Evolutionary conservation across 163 green algal genomes (phyloP).

Genomic region (Chlamydomonas reinhardtii): DNA sequence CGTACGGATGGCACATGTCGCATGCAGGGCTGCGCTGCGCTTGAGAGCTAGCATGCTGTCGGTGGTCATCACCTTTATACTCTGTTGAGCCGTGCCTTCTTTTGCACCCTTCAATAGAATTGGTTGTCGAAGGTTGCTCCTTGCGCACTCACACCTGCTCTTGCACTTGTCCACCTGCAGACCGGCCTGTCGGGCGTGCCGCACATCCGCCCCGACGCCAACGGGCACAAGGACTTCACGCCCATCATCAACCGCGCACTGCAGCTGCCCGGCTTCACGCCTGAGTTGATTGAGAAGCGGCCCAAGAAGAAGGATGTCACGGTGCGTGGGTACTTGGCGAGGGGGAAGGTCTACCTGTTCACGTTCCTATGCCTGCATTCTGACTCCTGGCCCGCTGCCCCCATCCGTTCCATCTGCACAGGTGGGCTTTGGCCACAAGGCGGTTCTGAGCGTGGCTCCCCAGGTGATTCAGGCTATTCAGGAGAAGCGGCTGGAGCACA

Average conservation of each 20-base stretch:
- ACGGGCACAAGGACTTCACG: constrained; percentile 69
- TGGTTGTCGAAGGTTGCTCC: no score
- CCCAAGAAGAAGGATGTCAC: constrained; percentile 52
- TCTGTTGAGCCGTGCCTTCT: no score
- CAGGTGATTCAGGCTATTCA: constrained; percentile 74
- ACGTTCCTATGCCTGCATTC: neutral
- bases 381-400: no score
- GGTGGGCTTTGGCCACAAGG: constrained; percentile 79
- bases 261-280: constrained; percentile 76
- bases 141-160: neutral
- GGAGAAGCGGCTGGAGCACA: constrained; percentile 73
- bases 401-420: no score
- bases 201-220: constrained; percentile 54
- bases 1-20: no score
- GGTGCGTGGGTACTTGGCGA: constrained; percentile 26
- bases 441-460: constrained; percentile 72
- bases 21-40: no score
- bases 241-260: constrained; percentile 67
- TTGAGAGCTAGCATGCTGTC: no score
- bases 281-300: neutral
- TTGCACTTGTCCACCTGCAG: neutral
- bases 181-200: constrained; percentile 48
- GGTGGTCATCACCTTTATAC: no score
- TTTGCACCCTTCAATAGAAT: no score
- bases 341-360: no score